Base-by-base conservation (phyloP, 2,329 filamentous ascomycete genomes). In the Clarireedia homoeocarpa region DNA sequence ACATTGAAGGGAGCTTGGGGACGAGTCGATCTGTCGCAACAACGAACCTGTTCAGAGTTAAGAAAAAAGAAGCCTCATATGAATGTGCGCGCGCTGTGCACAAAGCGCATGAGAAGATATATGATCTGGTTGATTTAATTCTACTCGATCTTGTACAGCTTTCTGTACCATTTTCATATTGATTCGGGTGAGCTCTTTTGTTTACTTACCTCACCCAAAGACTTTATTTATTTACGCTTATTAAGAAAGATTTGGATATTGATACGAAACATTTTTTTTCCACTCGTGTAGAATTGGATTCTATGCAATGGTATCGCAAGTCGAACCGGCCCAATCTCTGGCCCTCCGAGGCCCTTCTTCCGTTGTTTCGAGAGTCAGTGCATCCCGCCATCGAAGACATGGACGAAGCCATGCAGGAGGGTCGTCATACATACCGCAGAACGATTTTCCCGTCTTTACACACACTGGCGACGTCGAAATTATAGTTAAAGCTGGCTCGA, bases 391-490 rank as follows among this genome's bases (percentile, higher is more conserved):
- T 46, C 87, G 88, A 71, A 84, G 89, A 64, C 88, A 91, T 67
- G 86, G 57, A 6, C 49, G 58, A n/a, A 55, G 56, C 12, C 88
- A 94, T 69, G 83, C 86, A 65, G 89, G 89, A 57, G 85, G 85
- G 59, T 75, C 78, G 36, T 80, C 82, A 17, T 84, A 86, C 67
- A 74, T 83, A 24, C 81, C 88, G 44, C 87, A 88, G 68, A 96
- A 96, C 70, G 91, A 96, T 70, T 97, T 96, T 65, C 92, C 92
- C 23, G 75, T 95, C 68, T 97, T 96, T 72, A 85, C 84, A 50
- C 86, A 91, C 65, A 92, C 88, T 39, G 92, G 92, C 67, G 91
- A 97, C 72, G 90, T 96, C 66, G 92, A 97, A 73, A 91, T 97
- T 60, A 69, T 92, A 55, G 81, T 96, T 66, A 81, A 79, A 67